Evolutionary conservation across 805 yeast species (phyloP), one percentile per base, ranked within the genome.

Genomic region (Candida succiphila): DNA sequence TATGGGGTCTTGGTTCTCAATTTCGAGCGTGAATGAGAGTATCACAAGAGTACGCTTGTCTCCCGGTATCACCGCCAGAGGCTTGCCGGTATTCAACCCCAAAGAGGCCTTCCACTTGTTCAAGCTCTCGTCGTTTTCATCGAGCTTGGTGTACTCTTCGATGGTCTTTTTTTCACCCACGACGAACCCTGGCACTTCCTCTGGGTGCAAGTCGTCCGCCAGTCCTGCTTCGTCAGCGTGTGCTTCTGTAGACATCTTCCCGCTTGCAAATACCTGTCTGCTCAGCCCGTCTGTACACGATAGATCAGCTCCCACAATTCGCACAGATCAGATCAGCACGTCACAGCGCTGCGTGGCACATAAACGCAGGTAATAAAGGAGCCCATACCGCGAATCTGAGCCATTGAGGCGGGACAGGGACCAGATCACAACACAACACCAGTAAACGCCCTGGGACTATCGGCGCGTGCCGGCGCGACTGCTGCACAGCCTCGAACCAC

Each of bases 41-140:
- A 87, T 71, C 9, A 87, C 94, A 17, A 87, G 94, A 43, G 72
- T 72, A 37, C 96, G 69, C 32, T 64, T 65, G 52, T 85, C 94
- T 20, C 78, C 82, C 4, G 83, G 69, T 33, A 69, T 75, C 19
- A 76, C 76, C 12, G 83, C 88, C 42, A 75, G 63, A 3, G 75
- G 56, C 13, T 57, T 49, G 38, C 75, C 77, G 8, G 75, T 67
- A 32, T 75, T 58, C 37, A 87, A 62, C 1, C 96, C 96, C 22
- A 87, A 62, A 1, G 94, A 82, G 37, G 77, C 83, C 56, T 88
- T 88, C 96, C 96, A 87, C 56, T 83, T 84, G 40, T 80, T 83
- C 41, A 87, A 65, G 14, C 94, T 80, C 57, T 85, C 95, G 54
- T 87, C 96, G 46, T 86, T 82, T 10, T 89, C 89, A 52, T 87